A percentile compares a stretch with the other conserved stretches of the same genome.
phyloP scores from a whole-genome alignment of 2,329 filamentous ascomycete genomes.

The Leptoxyphium fumago region DNA sequence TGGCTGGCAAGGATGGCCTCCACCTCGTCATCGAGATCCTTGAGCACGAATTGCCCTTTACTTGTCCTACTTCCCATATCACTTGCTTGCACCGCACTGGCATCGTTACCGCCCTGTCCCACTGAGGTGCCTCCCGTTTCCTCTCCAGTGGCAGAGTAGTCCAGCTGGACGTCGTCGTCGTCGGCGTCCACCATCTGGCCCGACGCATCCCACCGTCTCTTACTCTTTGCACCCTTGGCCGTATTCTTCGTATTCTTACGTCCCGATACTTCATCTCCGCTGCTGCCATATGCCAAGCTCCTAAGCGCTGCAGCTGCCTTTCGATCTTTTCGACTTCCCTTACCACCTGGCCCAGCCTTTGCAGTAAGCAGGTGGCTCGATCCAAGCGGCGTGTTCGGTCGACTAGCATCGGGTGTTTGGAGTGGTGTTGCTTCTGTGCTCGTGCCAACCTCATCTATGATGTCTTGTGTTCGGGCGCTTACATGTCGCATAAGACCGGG shows the following conservation, averaged over 20 bases:
- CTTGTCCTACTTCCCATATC: slow-evolving; percentile 74
- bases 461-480: slow-evolving; percentile 1
- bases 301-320: slow-evolving; percentile 36
- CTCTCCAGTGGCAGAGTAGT: slow-evolving; percentile 61
- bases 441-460: slow-evolving; percentile 20
- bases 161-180: slow-evolving; percentile 55
- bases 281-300: slow-evolving; percentile 51
- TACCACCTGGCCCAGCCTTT: slow-evolving; percentile 55
- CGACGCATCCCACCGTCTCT: slow-evolving; percentile 83
- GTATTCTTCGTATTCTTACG: neutral
- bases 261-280: slow-evolving; percentile 60
- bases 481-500: slow-evolving; percentile 16
- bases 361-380: slow-evolving; percentile 53
- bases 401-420: slow-evolving; percentile 58
- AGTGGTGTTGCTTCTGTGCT: slow-evolving; percentile 58
- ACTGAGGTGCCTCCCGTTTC: slow-evolving; percentile 35
- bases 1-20: slow-evolving; percentile 74
- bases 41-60: slow-evolving; percentile 86
- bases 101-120: slow-evolving; percentile 23
- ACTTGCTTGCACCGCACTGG: slow-evolving; percentile 62
- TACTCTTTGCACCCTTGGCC: slow-evolving; percentile 54
- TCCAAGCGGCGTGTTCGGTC: slow-evolving; percentile 56
- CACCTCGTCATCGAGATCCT: slow-evolving; percentile 85
- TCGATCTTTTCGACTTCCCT: slow-evolving; percentile 67
- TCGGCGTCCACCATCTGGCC: slow-evolving; percentile 74